Evolutionary conservation across 2,329 filamentous ascomycete species (phyloP), one percentile per base, ranked within the genome.

Genomic region (Aphanoascus verrucosus): DNA sequence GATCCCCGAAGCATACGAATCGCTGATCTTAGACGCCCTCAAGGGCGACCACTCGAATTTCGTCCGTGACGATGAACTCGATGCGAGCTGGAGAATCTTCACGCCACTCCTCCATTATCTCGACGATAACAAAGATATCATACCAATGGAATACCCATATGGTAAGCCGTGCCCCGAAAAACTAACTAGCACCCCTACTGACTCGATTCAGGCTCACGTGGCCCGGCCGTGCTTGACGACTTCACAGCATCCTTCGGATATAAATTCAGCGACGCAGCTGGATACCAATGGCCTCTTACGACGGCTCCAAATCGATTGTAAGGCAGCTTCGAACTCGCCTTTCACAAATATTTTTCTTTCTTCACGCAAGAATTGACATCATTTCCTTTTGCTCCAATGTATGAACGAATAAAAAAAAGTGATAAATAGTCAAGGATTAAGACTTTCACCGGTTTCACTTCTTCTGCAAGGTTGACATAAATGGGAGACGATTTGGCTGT

Each of bases 31-130:
- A 55, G 93, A 98, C 71, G 93, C 91, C 62, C 79, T 98, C 65
- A 98, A 98, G 82, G 93, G 93, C 57, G 93, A 98, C 68, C 93
- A 98, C 79, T 97, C 90, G 72, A 98, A 98, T 83, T 98, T 98
- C 72, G 89, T 95, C 59, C 85, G 89, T 75, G 89, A 95, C 64
- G 89, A 95, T 67, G 93, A 98, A 76, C 80, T 98, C 31, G 93
- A 98, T 66, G 89, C 93, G 56, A 93, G 86, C 75, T 98, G 93
- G 93, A 88, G 90, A 72, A 94, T 98, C 72, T 98, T 98, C 74
- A 94, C 89, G 1, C 93, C 93, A 62, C 84, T 98, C 37, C 79
- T 98, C 59, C 91, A 98, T 77, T 98, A 98, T 74, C 82, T 98
- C 11, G 94, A 98, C 61, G 89, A 96, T 69, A 96, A 97, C 80